Evolutionary conservation across 1,284 basidiomycete species (phyloP), one percentile per base, ranked within the genome.

Genomic region (Cryptococcus sp.): DNA sequence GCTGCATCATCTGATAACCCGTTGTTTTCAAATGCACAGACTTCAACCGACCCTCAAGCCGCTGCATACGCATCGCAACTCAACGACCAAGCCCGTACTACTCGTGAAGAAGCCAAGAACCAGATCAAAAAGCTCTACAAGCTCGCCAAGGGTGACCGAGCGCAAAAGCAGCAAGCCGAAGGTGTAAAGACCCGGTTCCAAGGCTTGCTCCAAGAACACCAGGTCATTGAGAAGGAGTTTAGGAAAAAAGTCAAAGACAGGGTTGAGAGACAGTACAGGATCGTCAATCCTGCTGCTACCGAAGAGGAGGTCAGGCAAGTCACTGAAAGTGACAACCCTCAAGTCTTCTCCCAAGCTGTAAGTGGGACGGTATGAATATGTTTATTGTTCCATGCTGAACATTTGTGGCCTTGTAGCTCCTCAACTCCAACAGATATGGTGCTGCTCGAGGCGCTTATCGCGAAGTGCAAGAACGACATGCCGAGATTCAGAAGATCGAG

Each of bases 181-280:
- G 79, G 78, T 16, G 78, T 78, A 59, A 81, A 81, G 74, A 78
- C 75, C 59, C 64, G 68, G 20, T 80, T 80, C 65, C 73, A 79
- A 62, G 73, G 76, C 50, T 73, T 80, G 37, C 76, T 84, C 47
- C 77, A 83, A 63, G 78, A 82, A 63, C 83, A 84, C 71, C 93
- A 97, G 80, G 85, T 86, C 43, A 91, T 96, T 23, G 96, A 99
- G 80, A 89, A 93, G 78, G 87, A 91, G 73, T 92, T 90, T 77
- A 87, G 95, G 58, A 84, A 88, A 66, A 94, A 91, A 81, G 93
- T 96, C 80, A 92, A 92, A 79, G 91, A 94, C 76, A 84, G 93
- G 46, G 87, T 95, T 81, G 94, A 95, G 80, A 85, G 96, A 63
- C 96, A 99, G 80, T 95, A 89, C 82, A 92, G 88, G 80, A 99